Evolutionary conservation across 345 rosid genomes (phyloP), one percentile per base, ranked within the genome.

Genomic region (Populus simonii): DNA sequence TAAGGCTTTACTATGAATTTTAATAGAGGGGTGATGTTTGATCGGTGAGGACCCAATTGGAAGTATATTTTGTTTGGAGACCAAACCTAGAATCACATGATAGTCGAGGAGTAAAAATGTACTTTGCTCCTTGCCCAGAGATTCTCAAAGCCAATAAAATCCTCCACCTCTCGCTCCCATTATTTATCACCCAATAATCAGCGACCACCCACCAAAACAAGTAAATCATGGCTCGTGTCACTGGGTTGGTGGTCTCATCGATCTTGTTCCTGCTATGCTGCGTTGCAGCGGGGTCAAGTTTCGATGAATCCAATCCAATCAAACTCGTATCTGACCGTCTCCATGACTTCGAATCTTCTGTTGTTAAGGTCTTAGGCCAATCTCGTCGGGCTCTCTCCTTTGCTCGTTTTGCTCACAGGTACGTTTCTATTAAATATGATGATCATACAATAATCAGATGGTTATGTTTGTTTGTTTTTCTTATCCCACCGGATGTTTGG

Each of bases 391-490:
- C 89, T 75, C 68, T 88, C 87, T 83, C 91, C 71, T 92, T 93
- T 74, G 92, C 94, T 16, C 93, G 97, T 73, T 95, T 95, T 77
- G 88, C 91, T 79, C 79, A 81, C 88, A 87, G 87, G 98, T 94
- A 38, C 69, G 71, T 29, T 7, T 6, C 70, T 15, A 2, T 59
- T n/a, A 8, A 11, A 1, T 4, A 7, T 18, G 72, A 22, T 41
- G 70, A 67, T 67, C 61, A 29, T 1, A 13, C 4, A 41, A 45
- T 45, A 3, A 45, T 45, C 17, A 45, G 17, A 45, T 45, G 51
- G 51, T 13, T 13, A 12, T 45, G 51, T 10, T 25, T 41, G 35
- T 49, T 43, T 23, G 33, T 22, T 74, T 74, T 43, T 55, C 36
- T 31, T 33, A 4, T 41, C 33, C 3, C 7, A 27, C 2, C 23